Base-by-base conservation (phyloP, 306 rosid genomes). In the Argentina anserina region DNA sequence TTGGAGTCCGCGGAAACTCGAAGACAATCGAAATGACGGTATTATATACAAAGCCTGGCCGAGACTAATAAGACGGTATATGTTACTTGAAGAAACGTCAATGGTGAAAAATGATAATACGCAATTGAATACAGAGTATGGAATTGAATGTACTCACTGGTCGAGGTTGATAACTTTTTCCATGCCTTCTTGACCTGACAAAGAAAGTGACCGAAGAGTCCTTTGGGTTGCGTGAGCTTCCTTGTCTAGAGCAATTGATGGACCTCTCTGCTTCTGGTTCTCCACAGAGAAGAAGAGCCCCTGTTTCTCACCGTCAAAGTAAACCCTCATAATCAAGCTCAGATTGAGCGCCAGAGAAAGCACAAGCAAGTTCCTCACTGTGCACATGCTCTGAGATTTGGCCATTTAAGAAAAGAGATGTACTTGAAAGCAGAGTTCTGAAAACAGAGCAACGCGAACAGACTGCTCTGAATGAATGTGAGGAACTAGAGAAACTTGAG, bases 311-410 rank as follows among this genome's bases (percentile, higher is more conserved):
- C 58, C 46, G 36, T 79, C 81, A 31, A 74, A 70, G 61, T 81
- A 9, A 5, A 79, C 77, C 79, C 82, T 84, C 53, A 90, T 47
- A 4, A 87, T 60, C 66, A 90, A 75, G 55, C 93, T 81, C 43
- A 85, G 80, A 75, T 90, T 93, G 63, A 93, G 62, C 45, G 97
- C 98, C 7, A 93, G 45, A 0, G 98, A 93, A 15, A 89, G 53
- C 42, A 85, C 88, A 26, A 93, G 63, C 1, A 87, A 72, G 85
- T 87, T 87, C 70, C 79, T 86, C 68, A 79, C 9, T 9, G 90
- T 84, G 46, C 84, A 41, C 53, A 81, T 20, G 28, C 65, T 34
- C 25, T 50, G 39, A 39, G 83, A 69, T 12, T 76, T 76, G 11
- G 63, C 76, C 96, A 87, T 87, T 39, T 26, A 2, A 34, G 14